Conservation (phyloP, 1,139 yeast genomes). For the Zygoascus meyerae region DNA sequence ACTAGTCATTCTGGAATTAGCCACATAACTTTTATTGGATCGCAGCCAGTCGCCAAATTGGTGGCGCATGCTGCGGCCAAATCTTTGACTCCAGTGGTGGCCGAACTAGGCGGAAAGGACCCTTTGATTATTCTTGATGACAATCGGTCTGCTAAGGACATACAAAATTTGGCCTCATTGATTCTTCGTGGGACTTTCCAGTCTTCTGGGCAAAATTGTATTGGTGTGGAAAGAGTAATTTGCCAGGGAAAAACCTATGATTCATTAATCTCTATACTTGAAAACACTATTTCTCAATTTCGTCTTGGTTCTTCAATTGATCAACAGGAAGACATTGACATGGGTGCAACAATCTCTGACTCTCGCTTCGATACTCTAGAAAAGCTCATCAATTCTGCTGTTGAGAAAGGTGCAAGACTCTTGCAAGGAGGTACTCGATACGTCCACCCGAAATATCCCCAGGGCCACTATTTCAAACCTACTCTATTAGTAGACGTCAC, state of each 20-base stretch:
- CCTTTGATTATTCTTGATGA: constrained; percentile 76
- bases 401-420: constrained; percentile 70
- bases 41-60: constrained; percentile 88
- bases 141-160: constrained; percentile 29
- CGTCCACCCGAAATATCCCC: constrained; percentile 86
- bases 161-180: constrained; percentile 64
- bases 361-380: constrained; percentile 65
- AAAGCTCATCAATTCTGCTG: constrained; percentile 64
- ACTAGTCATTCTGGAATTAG: constrained; percentile 75
- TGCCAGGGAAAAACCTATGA: constrained; percentile 66
- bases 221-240: constrained; percentile 91
- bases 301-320: constrained; percentile 89
- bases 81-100: constrained; percentile 84
- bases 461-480: constrained; percentile 89
- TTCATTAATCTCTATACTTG: constrained; percentile 49
- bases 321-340: constrained; percentile 73
- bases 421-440: constrained; percentile 73
- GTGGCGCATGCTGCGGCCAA: constrained; percentile 67
- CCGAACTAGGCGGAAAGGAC: constrained; percentile 95
- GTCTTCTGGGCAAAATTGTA: constrained; percentile 95
- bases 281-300: constrained; percentile 52
- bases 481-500: constrained; percentile 81
- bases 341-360: constrained; percentile 92
- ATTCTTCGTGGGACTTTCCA: constrained; percentile 93
- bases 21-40: constrained; percentile 92